phyloP scores from a whole-genome alignment of 176 grass and related monocot genomes.

The Dendrocalamus sinicus region DNA sequence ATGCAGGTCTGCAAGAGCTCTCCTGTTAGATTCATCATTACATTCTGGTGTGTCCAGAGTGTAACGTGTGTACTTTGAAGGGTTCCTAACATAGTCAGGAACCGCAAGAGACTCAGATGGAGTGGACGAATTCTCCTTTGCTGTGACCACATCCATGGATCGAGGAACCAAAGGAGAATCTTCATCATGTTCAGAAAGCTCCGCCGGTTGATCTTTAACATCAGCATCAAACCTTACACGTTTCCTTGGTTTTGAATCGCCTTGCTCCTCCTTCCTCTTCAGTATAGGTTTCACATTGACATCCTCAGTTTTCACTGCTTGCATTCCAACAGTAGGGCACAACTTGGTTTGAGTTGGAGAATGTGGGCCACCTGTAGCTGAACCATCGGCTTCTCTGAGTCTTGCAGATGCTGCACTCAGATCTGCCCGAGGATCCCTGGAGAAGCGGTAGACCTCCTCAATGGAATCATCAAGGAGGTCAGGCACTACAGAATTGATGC shows the following conservation, averaged over 20 bases:
- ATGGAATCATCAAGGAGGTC: conserved; percentile 73
- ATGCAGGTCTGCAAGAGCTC: conserved; percentile 76
- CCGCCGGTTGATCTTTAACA: conserved; percentile 50
- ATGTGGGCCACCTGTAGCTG: conserved; percentile 18
- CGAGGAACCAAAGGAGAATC: conserved; percentile 63
- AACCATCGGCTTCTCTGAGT: conserved; percentile 66
- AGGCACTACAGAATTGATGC: conserved; percentile 74
- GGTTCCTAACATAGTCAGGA: conserved; percentile 87
- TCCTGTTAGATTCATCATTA: conserved; percentile 65
- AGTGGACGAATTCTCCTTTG: conserved; percentile 32
- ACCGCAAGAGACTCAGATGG: conserved; percentile 39
- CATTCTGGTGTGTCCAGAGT: conserved; percentile 58
- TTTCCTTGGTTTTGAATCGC: conserved; percentile 75
- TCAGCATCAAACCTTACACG: conserved; percentile 80
- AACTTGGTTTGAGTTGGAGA: conserved; percentile 27
- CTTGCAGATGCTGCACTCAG: conserved; percentile 66
- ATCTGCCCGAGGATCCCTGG: conserved; percentile 75
- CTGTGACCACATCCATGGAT: conserved; percentile 42
- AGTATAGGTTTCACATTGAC: conserved; percentile 80
- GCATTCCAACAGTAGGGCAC: conserved; percentile 17
- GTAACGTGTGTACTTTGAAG: conserved; percentile 89
- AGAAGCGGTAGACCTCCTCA: conserved; percentile 45
- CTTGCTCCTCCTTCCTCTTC: conserved; percentile 78
- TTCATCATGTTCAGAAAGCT: conserved; percentile 55
- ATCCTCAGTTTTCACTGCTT: conserved; percentile 46